Base-by-base conservation (phyloP, 1,284 basidiomycete species). In the Violaceomyces palustris region DNA sequence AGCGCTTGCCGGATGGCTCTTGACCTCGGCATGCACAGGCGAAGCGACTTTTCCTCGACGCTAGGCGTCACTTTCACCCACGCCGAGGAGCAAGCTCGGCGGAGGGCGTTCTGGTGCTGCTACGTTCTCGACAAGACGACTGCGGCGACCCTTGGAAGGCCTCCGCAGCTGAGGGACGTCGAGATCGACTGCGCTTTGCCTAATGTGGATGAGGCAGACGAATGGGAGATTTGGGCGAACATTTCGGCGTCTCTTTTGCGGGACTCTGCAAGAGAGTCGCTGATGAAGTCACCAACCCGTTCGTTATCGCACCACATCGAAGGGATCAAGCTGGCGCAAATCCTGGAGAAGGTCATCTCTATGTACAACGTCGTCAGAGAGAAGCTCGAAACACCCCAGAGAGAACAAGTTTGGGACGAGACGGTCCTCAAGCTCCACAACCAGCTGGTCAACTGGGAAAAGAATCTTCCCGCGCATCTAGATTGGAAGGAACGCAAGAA, bases 111-210 rank as follows among this genome's bases (percentile, higher is more conserved):
- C 24, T 65, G 61, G 56, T 54, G 51, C 39, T 23, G 50, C 15
- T 67, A 54, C 31, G 35, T 60, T 26, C 42, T 67, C 18, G 64
- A 67, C 43, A 67, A 67, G 49, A 50, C 48, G 3, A 49, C 46
- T 21, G 51, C 56, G 7, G 55, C 49, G 4, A 53, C 52, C 21
- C 33, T 65, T n/a, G 64, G 63, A 25, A 35, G 63, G 37, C 61
- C 64, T 1, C 46, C 59, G 11, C 55, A 55, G 8, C 31, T 67
- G 49, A 41, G 64, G 4, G 47, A 50, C 29, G 52, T 41, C n/a
- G 64, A 67, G 55, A 57, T 58, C 28, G 64, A 67, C 40, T 62
- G 60, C 22, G 62, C 64, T 2, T 25, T 64, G 14, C 60, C 60
- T 17, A 45, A 48, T 21, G 27, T 45, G 1, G 63, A 67, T 21